Conservation (phyloP, 768 basidiomycete genomes). For the Coprinellus aureogranulatus region DNA sequence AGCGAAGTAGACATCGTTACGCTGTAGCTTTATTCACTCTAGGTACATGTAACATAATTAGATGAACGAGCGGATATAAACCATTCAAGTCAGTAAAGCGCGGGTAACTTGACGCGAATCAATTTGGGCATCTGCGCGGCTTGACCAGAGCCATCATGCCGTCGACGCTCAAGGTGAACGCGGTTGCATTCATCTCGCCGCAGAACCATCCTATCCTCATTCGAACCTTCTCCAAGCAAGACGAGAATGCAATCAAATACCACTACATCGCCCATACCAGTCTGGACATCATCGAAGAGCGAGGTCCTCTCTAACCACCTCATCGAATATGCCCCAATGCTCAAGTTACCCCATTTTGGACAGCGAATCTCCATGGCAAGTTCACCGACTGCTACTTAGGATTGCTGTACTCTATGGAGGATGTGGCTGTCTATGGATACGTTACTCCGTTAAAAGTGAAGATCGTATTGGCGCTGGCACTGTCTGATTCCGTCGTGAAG, state of each 20-base stretch:
- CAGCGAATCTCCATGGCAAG: constrained; percentile 54
- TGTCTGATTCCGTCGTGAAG: constrained; percentile 77
- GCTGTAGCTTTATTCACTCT: background rate
- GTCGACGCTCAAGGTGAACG: constrained; percentile 67
- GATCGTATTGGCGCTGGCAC: constrained; percentile 75
- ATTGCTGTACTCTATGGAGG: constrained; percentile 86
- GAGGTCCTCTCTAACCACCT: constrained; percentile 52
- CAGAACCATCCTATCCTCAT: constrained; percentile 82
- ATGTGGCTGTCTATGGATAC: constrained; percentile 90
- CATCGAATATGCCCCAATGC: background rate
- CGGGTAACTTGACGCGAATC: too few species aligned
- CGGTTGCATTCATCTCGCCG: constrained; percentile 82
- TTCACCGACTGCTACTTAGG: constrained; percentile 79
- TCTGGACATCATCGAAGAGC: constrained; percentile 88
- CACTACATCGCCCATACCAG: constrained; percentile 91
- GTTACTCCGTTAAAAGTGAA: constrained; percentile 85
- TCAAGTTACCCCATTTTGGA: constrained; percentile 2
- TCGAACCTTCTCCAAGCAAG: constrained; percentile 62
- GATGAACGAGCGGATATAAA: too few species aligned
- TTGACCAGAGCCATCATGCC: constrained; percentile 33
- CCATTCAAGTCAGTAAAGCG: too few species aligned
- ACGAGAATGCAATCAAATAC: constrained; percentile 66
- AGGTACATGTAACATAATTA: background rate
- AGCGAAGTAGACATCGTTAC: constrained; percentile 6
- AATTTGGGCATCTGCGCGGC: background rate